A percentile compares a stretch with the other conserved stretches of the same genome.
Evolutionary conservation across 2,329 filamentous ascomycete genomes (phyloP).

Genomic region (Grosmannia clavigera): DNA sequence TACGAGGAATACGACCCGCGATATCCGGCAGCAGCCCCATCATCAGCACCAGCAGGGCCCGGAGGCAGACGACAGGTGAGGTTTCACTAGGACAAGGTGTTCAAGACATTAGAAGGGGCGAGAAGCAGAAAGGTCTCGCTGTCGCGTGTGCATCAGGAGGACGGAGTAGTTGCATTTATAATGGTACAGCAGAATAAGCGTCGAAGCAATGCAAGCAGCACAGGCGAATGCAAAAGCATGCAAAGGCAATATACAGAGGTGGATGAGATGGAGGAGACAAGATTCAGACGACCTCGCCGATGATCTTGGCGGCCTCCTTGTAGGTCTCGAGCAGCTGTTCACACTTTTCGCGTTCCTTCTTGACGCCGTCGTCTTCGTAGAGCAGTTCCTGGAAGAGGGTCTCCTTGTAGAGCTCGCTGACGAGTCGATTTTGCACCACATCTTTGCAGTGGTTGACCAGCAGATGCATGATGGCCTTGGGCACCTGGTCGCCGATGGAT

Average conservation of each 20-base stretch:
- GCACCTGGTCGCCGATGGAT: constrained; percentile 96
- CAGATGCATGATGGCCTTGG: constrained; percentile 97
- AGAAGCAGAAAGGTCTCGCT: background rate
- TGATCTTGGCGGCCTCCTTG: constrained; percentile 94
- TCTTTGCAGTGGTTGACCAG: constrained; percentile 98
- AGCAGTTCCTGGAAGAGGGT: constrained; percentile 80
- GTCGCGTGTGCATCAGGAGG: background rate
- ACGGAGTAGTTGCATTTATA: background rate
- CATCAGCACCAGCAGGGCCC: background rate
- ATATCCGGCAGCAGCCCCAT: constrained; percentile 20
- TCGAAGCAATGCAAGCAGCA: background rate
- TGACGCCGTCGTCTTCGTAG: constrained; percentile 95
- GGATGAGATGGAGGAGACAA: background rate
- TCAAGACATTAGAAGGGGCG: background rate
- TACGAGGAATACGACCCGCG: constrained; percentile 33
- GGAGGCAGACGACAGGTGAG: constrained; percentile 3
- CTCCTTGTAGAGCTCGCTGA: constrained; percentile 92
- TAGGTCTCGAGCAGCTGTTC: constrained; percentile 92
- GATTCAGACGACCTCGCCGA: constrained; percentile 76
- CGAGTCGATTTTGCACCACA: constrained; percentile 90
- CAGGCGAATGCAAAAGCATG: background rate
- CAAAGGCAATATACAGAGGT: background rate
- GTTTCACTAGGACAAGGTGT: constrained; percentile 6
- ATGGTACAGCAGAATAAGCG: background rate
- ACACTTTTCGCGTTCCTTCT: constrained; percentile 74